Base-by-base conservation (phyloP, 2,329 filamentous ascomycete species). In the Alternaria solani region DNA sequence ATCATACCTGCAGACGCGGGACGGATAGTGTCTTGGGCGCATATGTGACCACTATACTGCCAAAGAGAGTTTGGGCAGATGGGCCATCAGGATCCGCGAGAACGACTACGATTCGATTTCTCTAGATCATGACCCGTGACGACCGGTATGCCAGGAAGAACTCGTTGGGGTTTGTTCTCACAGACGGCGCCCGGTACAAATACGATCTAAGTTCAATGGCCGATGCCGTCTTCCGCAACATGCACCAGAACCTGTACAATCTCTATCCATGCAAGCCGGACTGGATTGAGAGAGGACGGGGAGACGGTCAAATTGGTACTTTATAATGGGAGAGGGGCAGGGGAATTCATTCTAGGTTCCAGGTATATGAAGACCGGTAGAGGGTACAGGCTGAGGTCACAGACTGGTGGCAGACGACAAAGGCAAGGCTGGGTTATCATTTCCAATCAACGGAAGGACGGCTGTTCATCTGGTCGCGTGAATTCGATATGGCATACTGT, bases 91-190 rank as follows among this genome's bases (percentile, higher is more conserved):
- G 4, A 23, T 23, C 20, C 20, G 20, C 20, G 20, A 23, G 20
- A 23, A 23, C 20, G 4, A 23, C 20, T 23, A 4, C 20, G 20
- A 23, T 23, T 23, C 20, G 4, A 23, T 23, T 23, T 23, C 20
- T 23, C 28, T 11, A 30, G 28, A 30, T 30, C 8, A 11, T 30
- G 28, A 36, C 14, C 5, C 34, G 34, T 16, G 34, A 16, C 16
- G 34, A 36, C 16, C 34, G 34, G 16, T 36, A 36, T 36, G 34
- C 34, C 16, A 36, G 16, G 16, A 51, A 57, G 7, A 54, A 42
- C 9, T 57, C 55, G 1, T 60, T 70, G 43, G 49, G 57, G 11
- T 66, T 70, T 36, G 55, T 56, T n/a, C 42, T 70, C 7, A 65
- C 58, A 23, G 54, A 65, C 3, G 52, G 49, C 9, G 61, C 55